These are phyloP conservation scores for Stephanodiscus triporus DNA, from an alignment of 108 stramenopile species.

Conservation along the genomic window DNA sequence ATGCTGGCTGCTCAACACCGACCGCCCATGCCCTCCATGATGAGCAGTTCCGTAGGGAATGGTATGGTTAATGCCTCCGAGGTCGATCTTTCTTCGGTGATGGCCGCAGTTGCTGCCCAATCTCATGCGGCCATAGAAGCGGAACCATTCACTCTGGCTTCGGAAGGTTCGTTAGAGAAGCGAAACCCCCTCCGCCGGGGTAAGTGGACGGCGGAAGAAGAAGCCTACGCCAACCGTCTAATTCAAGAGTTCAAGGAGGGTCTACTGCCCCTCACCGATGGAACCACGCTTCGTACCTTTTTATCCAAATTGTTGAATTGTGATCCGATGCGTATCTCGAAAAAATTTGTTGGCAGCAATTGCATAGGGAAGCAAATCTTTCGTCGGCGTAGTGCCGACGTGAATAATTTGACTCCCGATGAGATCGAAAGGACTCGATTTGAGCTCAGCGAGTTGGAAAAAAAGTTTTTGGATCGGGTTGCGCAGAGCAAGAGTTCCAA, in stretches of 20 bases:
- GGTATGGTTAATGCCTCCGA: neutral
- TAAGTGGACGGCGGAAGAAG: conserved; percentile 97
- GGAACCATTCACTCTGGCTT: neutral
- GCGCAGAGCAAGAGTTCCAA: conserved; percentile 77
- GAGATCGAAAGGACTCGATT: conserved; percentile 83
- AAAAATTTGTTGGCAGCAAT: conserved; percentile 97
- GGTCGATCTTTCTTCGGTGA: neutral
- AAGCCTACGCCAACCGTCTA: conserved; percentile 91
- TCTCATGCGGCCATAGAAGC: neutral
- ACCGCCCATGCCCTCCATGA: neutral
- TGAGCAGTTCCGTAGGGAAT: neutral
- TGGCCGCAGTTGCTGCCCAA: neutral
- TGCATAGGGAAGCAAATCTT: conserved; percentile 98
- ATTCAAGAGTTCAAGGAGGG: conserved; percentile 96
- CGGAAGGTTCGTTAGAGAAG: too few species aligned
- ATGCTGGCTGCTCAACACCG: neutral
- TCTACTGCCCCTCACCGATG: conserved; percentile 90
- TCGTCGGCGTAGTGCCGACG: conserved; percentile 83
- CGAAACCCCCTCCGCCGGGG: conserved; percentile 64
- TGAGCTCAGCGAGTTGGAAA: conserved; percentile 89
- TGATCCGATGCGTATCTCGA: conserved; percentile 99
- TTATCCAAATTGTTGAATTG: conserved; percentile 95
- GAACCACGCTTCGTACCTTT: conserved; percentile 95
- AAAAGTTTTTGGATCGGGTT: conserved; percentile 90
- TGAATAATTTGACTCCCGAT: conserved; percentile 87